These are phyloP conservation scores for Aspergillus bridgeri DNA, from an alignment of 495 filamentous ascomycete species.

Conservation along the genomic window DNA sequence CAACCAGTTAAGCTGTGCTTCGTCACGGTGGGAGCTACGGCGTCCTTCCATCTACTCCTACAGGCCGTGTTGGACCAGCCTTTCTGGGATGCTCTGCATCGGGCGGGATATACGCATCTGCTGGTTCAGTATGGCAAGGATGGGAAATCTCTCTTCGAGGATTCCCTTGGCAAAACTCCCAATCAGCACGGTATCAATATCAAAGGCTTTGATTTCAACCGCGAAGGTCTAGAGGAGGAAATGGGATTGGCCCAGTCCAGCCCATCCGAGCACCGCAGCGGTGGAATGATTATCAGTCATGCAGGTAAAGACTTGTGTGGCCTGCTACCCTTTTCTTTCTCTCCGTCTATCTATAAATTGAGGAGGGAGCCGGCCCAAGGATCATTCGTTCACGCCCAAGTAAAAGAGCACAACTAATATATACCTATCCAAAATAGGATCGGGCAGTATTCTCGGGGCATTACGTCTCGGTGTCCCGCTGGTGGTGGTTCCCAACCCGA, in stretches of 20 bases:
- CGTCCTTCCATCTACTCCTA: conserved; percentile 71
- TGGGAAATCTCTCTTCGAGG: conserved; percentile 44
- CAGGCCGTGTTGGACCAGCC: conserved; percentile 55
- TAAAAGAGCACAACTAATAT: background rate
- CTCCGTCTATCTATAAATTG: too few relatives aligned
- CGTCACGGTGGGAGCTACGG: conserved; percentile 90
- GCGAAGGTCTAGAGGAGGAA: conserved; percentile 51
- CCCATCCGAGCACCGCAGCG: conserved; percentile 39
- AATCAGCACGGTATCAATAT: conserved; percentile 48
- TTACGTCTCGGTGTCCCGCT: conserved; percentile 63
- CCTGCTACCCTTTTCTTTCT: background rate
- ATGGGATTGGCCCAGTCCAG: conserved; percentile 50
- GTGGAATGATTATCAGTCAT: conserved; percentile 75
- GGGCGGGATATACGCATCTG: conserved; percentile 59
- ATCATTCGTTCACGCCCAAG: too few relatives aligned
- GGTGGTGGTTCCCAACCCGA: conserved; percentile 82
- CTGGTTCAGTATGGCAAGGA: conserved; percentile 74
- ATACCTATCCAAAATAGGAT: conserved; percentile 51
- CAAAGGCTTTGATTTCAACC: conserved; percentile 62
- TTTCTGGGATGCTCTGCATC: conserved; percentile 57
- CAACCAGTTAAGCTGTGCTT: conserved; percentile 54
- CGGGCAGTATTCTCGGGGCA: conserved; percentile 83
- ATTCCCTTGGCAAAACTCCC: conserved; percentile 20
- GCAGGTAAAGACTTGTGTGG: conserved; percentile 56
- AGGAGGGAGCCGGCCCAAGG: too few relatives aligned